Percentiles rank a stretch among this genome's conserved stretches.
phyloP scores from a whole-genome alignment of 495 filamentous ascomycete species.

The Trichoderma virens region DNA sequence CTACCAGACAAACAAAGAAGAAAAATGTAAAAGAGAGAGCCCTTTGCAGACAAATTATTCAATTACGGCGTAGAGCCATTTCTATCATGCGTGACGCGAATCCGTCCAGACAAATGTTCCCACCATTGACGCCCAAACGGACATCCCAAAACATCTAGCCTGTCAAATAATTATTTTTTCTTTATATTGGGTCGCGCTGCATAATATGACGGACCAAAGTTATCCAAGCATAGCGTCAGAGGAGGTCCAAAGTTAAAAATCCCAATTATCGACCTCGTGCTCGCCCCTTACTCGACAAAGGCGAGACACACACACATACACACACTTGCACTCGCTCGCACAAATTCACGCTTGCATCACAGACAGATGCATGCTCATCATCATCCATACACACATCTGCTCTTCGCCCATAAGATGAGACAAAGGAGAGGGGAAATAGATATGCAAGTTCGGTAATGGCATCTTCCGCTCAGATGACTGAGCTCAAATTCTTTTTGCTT shows the following conservation, averaged over 20 bases:
- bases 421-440: not conserved
- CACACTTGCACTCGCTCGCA: not conserved
- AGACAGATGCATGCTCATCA: not conserved
- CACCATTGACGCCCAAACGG: conserved; percentile 3
- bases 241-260: not conserved
- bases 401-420: not conserved
- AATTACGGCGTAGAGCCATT: conserved; percentile 29
- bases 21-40: not conserved
- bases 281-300: not conserved
- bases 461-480: conserved; percentile 34
- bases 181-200: not conserved
- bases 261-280: conserved; percentile 4
- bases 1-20: not conserved
- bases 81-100: conserved; percentile 25
- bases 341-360: not conserved
- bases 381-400: not conserved
- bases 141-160: not conserved
- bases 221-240: not conserved
- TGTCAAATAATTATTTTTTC: not conserved
- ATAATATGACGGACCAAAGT: not conserved
- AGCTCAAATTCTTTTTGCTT: conserved; percentile 48
- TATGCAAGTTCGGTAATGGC: conserved; percentile 17
- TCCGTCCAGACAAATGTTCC: not conserved
- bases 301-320: not conserved
- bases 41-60: conserved; percentile 20